A percentile compares a stretch with the other conserved stretches of the same genome.
Conservation (phyloP, 2,329 filamentous ascomycete genomes). For the Fusarium sambucinum region DNA sequence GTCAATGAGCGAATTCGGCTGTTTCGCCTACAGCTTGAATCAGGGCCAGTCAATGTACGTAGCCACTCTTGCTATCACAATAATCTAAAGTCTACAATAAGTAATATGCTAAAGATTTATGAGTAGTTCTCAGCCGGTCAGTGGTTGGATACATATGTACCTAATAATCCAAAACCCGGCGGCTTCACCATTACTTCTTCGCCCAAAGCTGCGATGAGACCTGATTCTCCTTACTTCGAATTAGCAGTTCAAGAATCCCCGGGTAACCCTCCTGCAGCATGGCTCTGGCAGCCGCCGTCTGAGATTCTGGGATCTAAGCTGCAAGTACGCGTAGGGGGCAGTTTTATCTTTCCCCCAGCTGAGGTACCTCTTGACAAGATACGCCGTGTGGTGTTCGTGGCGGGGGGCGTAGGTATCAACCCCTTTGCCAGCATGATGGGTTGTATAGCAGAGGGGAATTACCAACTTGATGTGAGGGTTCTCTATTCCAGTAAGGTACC, state of each 20-base stretch:
- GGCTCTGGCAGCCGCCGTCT: constrained; percentile 73
- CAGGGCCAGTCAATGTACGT: constrained; percentile 61
- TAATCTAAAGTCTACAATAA: no score
- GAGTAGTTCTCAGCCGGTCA: constrained; percentile 81
- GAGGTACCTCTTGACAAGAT: constrained; percentile 53
- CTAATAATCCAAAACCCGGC: constrained; percentile 75
- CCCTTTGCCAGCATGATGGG: constrained; percentile 81
- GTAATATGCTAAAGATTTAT: background rate
- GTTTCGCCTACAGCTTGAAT: constrained; percentile 72
- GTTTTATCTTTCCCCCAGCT: constrained; percentile 81
- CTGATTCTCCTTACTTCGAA: constrained; percentile 70
- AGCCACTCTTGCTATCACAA: background rate
- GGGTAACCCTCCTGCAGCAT: constrained; percentile 78
- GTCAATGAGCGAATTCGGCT: constrained; percentile 76
- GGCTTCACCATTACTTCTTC: constrained; percentile 90
- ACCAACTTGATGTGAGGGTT: constrained; percentile 63
- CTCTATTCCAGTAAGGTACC: constrained; percentile 69
- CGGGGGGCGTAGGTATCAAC: constrained; percentile 86
- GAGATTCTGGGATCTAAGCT: constrained; percentile 71
- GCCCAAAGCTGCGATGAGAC: constrained; percentile 66
- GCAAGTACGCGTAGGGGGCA: constrained; percentile 79
- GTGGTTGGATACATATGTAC: constrained; percentile 88
- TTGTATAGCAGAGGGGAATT: constrained; percentile 61
- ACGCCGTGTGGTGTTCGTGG: constrained; percentile 77
- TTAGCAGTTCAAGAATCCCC: constrained; percentile 81